These are phyloP conservation scores for Aphanocladium album DNA, from an alignment of 2,329 filamentous ascomycete species.

Conservation along the genomic window DNA sequence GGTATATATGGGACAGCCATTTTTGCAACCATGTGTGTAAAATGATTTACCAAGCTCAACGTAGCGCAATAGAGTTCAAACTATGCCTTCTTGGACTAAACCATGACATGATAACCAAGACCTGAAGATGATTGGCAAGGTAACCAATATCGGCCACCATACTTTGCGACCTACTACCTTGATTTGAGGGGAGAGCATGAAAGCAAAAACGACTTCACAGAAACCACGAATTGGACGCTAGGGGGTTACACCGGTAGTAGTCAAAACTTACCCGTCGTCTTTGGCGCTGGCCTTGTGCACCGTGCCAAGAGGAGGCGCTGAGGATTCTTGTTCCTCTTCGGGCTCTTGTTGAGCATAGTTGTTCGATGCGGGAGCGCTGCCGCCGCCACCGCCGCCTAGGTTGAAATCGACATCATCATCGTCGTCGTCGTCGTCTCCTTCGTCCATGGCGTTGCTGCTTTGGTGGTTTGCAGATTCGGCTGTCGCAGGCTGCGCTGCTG, in stretches of 20 bases:
- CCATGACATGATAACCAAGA: background rate
- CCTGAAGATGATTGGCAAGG: background rate
- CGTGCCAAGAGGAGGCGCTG: constrained; percentile 31
- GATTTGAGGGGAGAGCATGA: background rate
- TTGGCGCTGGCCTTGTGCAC: constrained; percentile 59
- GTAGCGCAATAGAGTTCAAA: background rate
- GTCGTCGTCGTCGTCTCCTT: constrained; percentile 40
- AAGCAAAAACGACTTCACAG: background rate
- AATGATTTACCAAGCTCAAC: background rate
- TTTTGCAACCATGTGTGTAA: background rate
- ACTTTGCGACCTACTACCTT: background rate
- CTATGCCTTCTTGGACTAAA: background rate
- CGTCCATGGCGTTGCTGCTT: constrained; percentile 39
- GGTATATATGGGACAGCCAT: background rate
- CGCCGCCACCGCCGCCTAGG: constrained; percentile 43
- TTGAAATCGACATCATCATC: constrained; percentile 50
- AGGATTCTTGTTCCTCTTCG: constrained; percentile 19
- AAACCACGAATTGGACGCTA: background rate
- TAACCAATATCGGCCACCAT: background rate
- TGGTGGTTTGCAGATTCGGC: constrained; percentile 26
- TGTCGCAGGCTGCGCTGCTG: constrained; percentile 26
- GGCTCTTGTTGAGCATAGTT: constrained; percentile 24
- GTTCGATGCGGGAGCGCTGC: constrained; percentile 29
- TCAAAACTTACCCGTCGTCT: constrained; percentile 39
- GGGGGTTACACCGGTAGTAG: background rate